Evolutionary conservation across 139 green algal species (phyloP).

Genomic region (Chlorella vulgaris): DNA sequence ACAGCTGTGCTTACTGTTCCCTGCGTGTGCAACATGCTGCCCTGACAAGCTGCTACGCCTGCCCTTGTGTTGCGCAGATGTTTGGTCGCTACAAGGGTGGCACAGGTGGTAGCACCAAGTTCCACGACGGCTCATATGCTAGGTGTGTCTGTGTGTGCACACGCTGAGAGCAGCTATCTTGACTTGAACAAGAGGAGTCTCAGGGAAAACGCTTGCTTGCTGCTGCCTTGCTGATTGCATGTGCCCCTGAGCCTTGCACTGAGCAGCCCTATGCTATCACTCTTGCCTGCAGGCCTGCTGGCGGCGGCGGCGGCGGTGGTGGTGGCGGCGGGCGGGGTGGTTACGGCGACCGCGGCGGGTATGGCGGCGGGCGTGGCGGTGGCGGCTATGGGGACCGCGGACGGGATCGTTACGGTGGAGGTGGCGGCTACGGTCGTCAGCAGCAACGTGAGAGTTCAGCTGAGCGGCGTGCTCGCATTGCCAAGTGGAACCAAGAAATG

Average conservation of each 20-base stretch:
- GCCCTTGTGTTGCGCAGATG: constrained; percentile 59
- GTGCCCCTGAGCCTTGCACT: no score
- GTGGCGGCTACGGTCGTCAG: constrained; percentile 10
- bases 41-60: not conserved
- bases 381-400: constrained; percentile 31
- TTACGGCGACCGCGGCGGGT: constrained; percentile 28
- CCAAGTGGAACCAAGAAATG: constrained; percentile 71
- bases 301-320: not conserved
- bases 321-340: constrained; percentile 4
- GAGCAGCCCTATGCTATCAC: no score
- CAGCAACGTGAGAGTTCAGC: constrained; percentile 40
- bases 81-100: constrained; percentile 85
- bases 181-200: no score
- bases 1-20: no score
- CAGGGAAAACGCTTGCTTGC: no score
- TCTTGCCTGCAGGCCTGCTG: constrained; percentile 15
- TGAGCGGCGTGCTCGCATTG: constrained; percentile 79
- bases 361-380: constrained; percentile 35
- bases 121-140: constrained; percentile 14
- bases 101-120: constrained; percentile 41
- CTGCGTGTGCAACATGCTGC: no score
- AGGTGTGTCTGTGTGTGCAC: not conserved
- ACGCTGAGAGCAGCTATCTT: no score
- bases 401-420: constrained; percentile 30
- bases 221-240: not conserved